Base-by-base conservation (phyloP, 2,329 filamentous ascomycete species). In the Clonostachys byssicola region DNA sequence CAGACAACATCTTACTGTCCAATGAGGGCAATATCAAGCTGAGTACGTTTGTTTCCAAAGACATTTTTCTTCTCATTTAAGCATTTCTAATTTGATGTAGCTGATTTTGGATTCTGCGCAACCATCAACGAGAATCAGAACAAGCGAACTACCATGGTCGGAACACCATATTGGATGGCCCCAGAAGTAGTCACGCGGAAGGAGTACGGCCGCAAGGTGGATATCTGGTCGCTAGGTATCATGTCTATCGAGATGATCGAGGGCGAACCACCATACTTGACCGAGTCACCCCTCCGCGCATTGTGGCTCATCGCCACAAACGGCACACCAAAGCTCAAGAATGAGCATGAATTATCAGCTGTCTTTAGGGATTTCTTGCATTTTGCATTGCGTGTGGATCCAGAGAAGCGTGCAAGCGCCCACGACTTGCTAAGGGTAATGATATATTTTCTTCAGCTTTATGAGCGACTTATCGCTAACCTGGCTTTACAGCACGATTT, bases 201-300 rank as follows among this genome's bases (percentile, higher is more conserved):
- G 67, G 94, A 97, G 70, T 99, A 99, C 68, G 94, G 94, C 55
- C 87, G 92, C 52, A 99, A 97, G 69, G 92, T 99, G 47, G 94
- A 99, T 62, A 96, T 99, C 56, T 99, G 94, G 94, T 95, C 89
- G 49, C 74, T 99, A 41, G 94, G 94, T 49, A 99, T 99, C 71
- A 97, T 99, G 94, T 91, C 94, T 8, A 97, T 99, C 60, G 94
- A 99, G 69, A 99, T 99, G 94, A 96, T 99, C 54, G 94, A 97
- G 71, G 94, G 92, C 64, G 94, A 97, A 66, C 94, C 94, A 12
- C 94, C 94, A 20, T 99, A 97, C 64, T 77, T 99, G 49, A 97
- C 92, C 38, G 94, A 99, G 66, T 95, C 90, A 36, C 94, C 94
- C 6, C 77, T 99, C 20, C 85, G 92, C 51, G 94, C 94, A 2